These are phyloP conservation scores for Suhomyces wounanorum DNA, from an alignment of 1,139 yeast species.

Conservation along the genomic window DNA sequence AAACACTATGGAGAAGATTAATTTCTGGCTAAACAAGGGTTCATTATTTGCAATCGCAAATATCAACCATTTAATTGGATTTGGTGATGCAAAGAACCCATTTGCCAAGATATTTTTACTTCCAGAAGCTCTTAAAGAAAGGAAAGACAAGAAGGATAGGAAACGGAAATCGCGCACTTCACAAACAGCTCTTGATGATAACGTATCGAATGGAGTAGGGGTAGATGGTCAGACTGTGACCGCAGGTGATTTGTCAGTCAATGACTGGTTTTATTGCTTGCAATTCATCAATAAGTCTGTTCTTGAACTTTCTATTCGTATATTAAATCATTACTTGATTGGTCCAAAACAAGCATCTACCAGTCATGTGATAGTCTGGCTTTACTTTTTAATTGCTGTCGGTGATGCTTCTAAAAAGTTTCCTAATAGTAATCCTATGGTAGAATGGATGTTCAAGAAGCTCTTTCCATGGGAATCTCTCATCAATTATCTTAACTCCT, in stretches of 20 bases:
- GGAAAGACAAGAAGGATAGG: constrained; percentile 70
- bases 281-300: constrained; percentile 63
- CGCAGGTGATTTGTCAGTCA: constrained; percentile 48
- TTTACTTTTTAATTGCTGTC: constrained; percentile 64
- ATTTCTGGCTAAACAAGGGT: constrained; percentile 76
- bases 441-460: constrained; percentile 53
- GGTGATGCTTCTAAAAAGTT: constrained; percentile 55
- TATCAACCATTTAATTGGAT: constrained; percentile 70
- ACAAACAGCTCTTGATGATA: constrained; percentile 22
- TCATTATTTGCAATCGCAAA: constrained; percentile 75
- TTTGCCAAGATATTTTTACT: constrained; percentile 71
- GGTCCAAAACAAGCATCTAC: constrained; percentile 74
- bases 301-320: constrained; percentile 64
- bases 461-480: constrained; percentile 70
- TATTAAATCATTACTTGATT: constrained; percentile 60
- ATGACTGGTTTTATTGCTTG: constrained; percentile 62
- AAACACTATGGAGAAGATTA: constrained; percentile 56
- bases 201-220: constrained; percentile 17
- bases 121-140: constrained; percentile 69
- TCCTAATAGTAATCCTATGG: constrained; percentile 51
- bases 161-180: constrained; percentile 51
- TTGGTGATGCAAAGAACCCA: constrained; percentile 74
- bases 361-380: constrained; percentile 71
- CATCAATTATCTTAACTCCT: constrained; percentile 59
- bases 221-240: constrained; percentile 36